Evolutionary conservation across 495 filamentous ascomycete genomes (phyloP).

Genomic region (Oidiodendron maius): DNA sequence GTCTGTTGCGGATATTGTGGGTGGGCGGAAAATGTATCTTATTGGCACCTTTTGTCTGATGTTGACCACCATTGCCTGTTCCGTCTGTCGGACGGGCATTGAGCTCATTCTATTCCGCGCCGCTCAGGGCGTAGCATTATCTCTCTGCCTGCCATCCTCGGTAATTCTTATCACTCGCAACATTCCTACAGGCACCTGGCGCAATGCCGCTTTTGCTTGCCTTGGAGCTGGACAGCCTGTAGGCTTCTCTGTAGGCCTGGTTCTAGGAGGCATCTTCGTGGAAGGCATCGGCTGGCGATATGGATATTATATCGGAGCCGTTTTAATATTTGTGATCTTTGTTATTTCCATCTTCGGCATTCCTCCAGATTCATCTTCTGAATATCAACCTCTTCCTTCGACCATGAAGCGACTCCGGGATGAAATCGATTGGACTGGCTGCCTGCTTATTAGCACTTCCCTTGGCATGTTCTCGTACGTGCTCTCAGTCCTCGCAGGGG

Average conservation of each 20-base stretch:
- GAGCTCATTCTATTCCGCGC: constrained; percentile 50
- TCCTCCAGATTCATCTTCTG: constrained; percentile 18
- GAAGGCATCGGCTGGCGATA: constrained; percentile 41
- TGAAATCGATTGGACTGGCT: constrained; percentile 49
- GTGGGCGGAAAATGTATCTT: constrained; percentile 36
- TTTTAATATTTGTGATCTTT: constrained; percentile 25
- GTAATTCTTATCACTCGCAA: constrained; percentile 37
- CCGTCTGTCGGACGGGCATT: constrained; percentile 32
- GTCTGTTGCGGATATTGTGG: constrained; percentile 47
- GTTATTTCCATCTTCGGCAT: constrained; percentile 30
- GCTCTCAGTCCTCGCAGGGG: constrained; percentile 23
- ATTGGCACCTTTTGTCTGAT: constrained; percentile 36
- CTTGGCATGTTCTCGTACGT: constrained; percentile 44
- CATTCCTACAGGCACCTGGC: constrained; percentile 28
- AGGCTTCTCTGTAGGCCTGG: constrained; percentile 48
- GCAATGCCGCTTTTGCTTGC: constrained; percentile 48
- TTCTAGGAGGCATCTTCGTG: constrained; percentile 47
- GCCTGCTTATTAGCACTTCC: constrained; percentile 31
- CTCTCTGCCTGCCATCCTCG: constrained; percentile 45
- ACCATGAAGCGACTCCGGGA: constrained; percentile 18
- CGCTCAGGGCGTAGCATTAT: constrained; percentile 41
- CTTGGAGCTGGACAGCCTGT: constrained; percentile 43
- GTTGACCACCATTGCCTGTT: constrained; percentile 36
- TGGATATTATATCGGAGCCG: constrained; percentile 43
- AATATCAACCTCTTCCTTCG: neutral